phyloP scores from a whole-genome alignment of 495 filamentous ascomycete genomes.

The Trypethelium eluteriae region DNA sequence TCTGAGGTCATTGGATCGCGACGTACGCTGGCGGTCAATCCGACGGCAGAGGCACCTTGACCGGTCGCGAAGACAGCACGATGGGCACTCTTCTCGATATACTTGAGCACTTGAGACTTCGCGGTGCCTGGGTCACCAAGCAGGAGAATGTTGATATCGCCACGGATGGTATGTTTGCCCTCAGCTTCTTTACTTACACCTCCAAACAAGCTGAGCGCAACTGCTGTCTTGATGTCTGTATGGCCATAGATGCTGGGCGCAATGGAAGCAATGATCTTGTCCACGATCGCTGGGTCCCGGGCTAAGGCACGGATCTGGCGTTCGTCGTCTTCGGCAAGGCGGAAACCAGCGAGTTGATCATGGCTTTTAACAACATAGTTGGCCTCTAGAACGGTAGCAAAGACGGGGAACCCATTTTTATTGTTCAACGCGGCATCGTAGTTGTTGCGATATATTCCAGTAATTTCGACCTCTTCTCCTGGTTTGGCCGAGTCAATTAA shows the following conservation, averaged over 20 bases:
- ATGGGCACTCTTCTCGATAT: slow-evolving; percentile 95
- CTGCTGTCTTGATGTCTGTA: slow-evolving; percentile 92
- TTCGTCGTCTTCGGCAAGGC: slow-evolving; percentile 91
- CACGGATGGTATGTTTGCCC: slow-evolving; percentile 83
- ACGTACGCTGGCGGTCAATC: slow-evolving; percentile 94
- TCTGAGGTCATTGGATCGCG: slow-evolving; percentile 92
- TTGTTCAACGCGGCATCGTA: slow-evolving; percentile 97
- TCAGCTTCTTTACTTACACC: slow-evolving; percentile 85
- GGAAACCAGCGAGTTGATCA: slow-evolving; percentile 96
- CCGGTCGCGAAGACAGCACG: slow-evolving; percentile 96
- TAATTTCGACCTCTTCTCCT: slow-evolving; percentile 95
- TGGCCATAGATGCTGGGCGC: slow-evolving; percentile 98
- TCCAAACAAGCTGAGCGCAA: slow-evolving; percentile 89
- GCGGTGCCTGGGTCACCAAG: slow-evolving; percentile 97
- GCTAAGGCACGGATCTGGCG: slow-evolving; percentile 80
- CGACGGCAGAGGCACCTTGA: slow-evolving; percentile 93
- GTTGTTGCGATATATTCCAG: slow-evolving; percentile 96
- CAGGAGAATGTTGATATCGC: slow-evolving; percentile 96
- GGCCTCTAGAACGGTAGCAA: slow-evolving; percentile 93
- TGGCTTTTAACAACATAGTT: slow-evolving; percentile 96
- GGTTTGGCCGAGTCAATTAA: slow-evolving; percentile 95
- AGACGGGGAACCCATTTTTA: slow-evolving; percentile 98
- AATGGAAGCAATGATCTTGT: slow-evolving; percentile 90
- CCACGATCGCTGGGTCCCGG: slow-evolving; percentile 82
- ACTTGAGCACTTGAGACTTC: slow-evolving; percentile 97